phyloP scores from a whole-genome alignment of 495 filamentous ascomycete species.

The Daldinia vernicosa region DNA sequence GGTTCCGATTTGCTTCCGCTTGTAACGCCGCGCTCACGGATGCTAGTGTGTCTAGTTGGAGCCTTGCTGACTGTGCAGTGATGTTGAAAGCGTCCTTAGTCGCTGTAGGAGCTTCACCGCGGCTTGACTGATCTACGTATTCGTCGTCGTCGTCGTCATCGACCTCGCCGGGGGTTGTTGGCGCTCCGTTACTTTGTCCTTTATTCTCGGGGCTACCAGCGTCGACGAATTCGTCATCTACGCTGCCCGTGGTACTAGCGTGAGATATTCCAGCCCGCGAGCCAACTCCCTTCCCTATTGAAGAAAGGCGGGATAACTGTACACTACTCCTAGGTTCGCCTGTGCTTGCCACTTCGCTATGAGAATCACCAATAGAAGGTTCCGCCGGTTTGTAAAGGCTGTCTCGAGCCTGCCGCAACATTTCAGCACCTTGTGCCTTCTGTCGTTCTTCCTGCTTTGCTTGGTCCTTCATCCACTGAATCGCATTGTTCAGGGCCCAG shows the following conservation, averaged over 20 bases:
- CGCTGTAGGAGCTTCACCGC: slow-evolving; percentile 72
- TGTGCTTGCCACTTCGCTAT: slow-evolving; percentile 62
- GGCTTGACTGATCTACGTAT: slow-evolving; percentile 82
- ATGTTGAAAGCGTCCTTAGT: slow-evolving; percentile 95
- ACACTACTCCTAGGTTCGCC: slow-evolving; percentile 56
- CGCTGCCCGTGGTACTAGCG: slow-evolving; percentile 50
- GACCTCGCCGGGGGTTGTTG: slow-evolving; percentile 31
- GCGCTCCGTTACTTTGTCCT: slow-evolving; percentile 30
- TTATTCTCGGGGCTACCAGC: slow-evolving; percentile 48
- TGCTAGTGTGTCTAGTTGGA: slow-evolving; percentile 88
- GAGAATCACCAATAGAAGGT: slow-evolving; percentile 52
- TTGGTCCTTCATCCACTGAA: slow-evolving; percentile 98
- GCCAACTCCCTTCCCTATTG: slow-evolving; percentile 41
- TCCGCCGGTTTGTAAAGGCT: slow-evolving; percentile 58
- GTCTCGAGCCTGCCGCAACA: slow-evolving; percentile 77
- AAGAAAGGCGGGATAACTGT: slow-evolving; percentile 55
- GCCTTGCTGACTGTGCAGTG: slow-evolving; percentile 89
- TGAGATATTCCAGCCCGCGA: slow-evolving; percentile 43
- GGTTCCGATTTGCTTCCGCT: slow-evolving; percentile 72
- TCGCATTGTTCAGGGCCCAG: slow-evolving; percentile 98
- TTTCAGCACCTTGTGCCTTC: slow-evolving; percentile 75
- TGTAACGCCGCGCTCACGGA: slow-evolving; percentile 86
- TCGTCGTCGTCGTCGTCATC: slow-evolving; percentile 81
- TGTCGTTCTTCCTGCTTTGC: slow-evolving; percentile 85
- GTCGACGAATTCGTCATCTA: slow-evolving; percentile 57